Base-by-base conservation (phyloP, 2,329 filamentous ascomycete genomes). In the Pseudogymnoascus sp. region DNA sequence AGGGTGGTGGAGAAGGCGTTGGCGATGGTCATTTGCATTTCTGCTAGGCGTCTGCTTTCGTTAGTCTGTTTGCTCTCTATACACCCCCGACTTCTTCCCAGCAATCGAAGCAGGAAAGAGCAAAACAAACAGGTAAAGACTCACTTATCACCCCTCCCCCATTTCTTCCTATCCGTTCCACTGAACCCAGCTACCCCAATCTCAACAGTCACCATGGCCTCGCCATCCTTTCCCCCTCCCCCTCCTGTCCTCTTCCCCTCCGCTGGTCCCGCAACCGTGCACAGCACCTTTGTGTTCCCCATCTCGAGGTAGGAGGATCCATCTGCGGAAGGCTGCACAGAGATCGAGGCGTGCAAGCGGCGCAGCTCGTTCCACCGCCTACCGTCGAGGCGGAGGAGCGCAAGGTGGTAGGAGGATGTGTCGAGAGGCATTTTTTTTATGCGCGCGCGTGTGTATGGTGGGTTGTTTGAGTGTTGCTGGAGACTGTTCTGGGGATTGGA, bases 321-420 rank as follows among this genome's bases (percentile, higher is more conserved):
- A 69, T 97, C 94, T 61, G 92, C 91, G 58, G 92, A 88, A 63
- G 92, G 88, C 75, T 97, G 94, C 1, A 91, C 97, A 64, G 88
- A 89, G 71, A 99, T 91, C 75, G 95, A 90, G 57, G 89, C 93
- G 71, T 91, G 86, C 58, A 96, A 82, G 6, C 90, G 86, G 28
- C 94, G 91, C 38, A 99, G 84, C 74, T 99, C 94, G 77, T 99
- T 97, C 94, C 94, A 99, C 68, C 94, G 86, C 64, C 94, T 87
- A 64, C 89, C 89, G 71, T 89, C 93, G 66, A 90, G 86, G 70
- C 89, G 88, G 64, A 92, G 81, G 60, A 94, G 88, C 64, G 91
- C 91, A 64, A 97, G 84, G 58, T 86, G 85, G 79, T 97, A 97
- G 59, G 90, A 91, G 11, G 90, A 93, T 6, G 91, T 96, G 76